Percentiles rank a stretch among this genome's conserved stretches.
phyloP scores from a whole-genome alignment of 768 basidiomycete species.

The Amanita brunnescens region DNA sequence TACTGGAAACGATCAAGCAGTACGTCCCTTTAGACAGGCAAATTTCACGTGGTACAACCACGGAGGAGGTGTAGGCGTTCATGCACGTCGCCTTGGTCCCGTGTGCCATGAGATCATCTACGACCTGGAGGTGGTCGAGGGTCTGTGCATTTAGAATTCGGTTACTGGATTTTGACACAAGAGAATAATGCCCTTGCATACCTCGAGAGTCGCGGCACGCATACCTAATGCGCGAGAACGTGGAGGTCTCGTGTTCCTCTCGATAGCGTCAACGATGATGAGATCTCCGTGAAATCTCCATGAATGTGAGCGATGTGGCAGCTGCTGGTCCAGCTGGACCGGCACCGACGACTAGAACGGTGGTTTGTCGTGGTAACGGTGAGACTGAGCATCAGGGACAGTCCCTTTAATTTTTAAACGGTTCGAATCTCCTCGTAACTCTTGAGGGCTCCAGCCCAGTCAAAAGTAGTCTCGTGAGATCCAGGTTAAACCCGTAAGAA shows the following conservation, averaged over 20 bases:
- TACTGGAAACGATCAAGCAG: too few relatives aligned
- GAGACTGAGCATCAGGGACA: too few relatives aligned
- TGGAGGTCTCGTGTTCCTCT: constrained; percentile 8
- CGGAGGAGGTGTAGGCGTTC: constrained; percentile 21
- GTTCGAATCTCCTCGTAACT: too few relatives aligned
- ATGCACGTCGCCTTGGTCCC: constrained; percentile 24
- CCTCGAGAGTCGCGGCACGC: constrained; percentile 48
- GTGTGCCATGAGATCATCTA: constrained; percentile 27
- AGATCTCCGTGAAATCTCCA: constrained; percentile 33
- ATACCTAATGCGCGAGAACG: constrained; percentile 36
- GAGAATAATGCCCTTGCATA: constrained; percentile 11
- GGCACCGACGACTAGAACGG: constrained; percentile 41
- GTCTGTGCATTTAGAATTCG: constrained; percentile 21
- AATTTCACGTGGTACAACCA: constrained; percentile 24
- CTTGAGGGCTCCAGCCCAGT: too few relatives aligned
- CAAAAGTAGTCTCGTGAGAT: too few relatives aligned
- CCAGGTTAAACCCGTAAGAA: too few relatives aligned
- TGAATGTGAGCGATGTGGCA: constrained; percentile 36
- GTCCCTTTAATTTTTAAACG: too few relatives aligned
- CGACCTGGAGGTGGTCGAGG: constrained; percentile 35
- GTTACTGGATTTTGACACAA: not conserved
- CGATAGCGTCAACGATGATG: constrained; percentile 34
- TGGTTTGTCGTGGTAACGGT: constrained; percentile 20
- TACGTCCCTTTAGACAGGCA: too few relatives aligned
- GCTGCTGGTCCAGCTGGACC: constrained; percentile 42